A percentile compares a stretch with the other conserved stretches of the same genome.
phyloP scores from a whole-genome alignment of 2,329 filamentous ascomycete genomes.

The Aspergillus brasiliensis region DNA sequence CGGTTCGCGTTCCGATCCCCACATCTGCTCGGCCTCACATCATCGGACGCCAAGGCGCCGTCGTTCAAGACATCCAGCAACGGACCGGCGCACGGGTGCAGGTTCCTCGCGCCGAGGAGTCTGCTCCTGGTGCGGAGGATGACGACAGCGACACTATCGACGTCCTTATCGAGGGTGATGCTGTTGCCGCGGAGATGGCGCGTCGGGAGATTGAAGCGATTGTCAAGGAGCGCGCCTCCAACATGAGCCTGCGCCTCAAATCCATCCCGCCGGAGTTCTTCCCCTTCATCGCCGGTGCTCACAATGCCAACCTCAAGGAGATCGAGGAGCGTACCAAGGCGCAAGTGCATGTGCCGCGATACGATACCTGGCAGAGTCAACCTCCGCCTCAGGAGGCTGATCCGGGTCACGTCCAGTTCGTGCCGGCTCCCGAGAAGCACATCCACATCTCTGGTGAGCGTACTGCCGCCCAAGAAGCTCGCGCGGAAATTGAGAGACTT shows the following conservation, averaged over 20 bases:
- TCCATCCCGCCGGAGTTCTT: constrained; percentile 90
- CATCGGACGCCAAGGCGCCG: constrained; percentile 88
- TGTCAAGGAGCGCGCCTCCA: constrained; percentile 80
- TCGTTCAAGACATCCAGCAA: constrained; percentile 86
- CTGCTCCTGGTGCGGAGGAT: constrained; percentile 68
- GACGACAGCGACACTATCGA: constrained; percentile 77
- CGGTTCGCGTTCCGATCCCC: constrained; percentile 76
- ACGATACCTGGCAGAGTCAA: constrained; percentile 71
- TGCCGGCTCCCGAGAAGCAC: constrained; percentile 70
- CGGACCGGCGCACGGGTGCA: constrained; percentile 88
- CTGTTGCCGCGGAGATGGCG: constrained; percentile 81
- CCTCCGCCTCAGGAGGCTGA: constrained; percentile 65
- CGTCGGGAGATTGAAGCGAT: constrained; percentile 83
- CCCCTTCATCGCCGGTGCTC: constrained; percentile 85
- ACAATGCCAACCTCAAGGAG: constrained; percentile 66
- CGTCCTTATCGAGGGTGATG: constrained; percentile 87
- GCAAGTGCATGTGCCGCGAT: constrained; percentile 78
- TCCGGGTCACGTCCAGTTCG: constrained; percentile 70
- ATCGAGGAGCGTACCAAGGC: constrained; percentile 75
- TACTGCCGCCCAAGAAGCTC: constrained; percentile 74
- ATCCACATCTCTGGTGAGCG: constrained; percentile 89
- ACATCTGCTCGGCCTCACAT: constrained; percentile 82
- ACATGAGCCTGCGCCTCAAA: constrained; percentile 77
- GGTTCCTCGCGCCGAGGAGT: constrained; percentile 77
- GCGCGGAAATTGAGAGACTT: constrained; percentile 76